Evolutionary conservation across 31 red algal species (phyloP), one percentile per base, ranked within the genome.

Genomic region (Endocladia muricata): DNA sequence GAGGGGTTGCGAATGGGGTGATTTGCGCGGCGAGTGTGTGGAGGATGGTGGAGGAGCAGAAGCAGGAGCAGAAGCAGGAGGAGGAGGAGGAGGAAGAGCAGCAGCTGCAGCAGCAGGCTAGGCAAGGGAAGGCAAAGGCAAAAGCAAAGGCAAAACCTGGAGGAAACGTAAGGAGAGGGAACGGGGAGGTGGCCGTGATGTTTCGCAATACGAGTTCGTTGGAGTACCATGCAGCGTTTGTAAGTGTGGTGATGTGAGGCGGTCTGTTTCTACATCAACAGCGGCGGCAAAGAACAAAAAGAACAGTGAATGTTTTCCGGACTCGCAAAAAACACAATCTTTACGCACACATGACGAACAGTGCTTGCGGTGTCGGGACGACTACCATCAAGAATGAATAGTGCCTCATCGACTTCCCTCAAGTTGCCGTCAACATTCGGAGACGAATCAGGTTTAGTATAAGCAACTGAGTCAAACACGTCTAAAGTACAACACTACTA

Each of bases 121-220:
- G n/a, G n/a, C n/a, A n/a, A 28, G 55, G 55, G 30, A 28, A 28
- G 25, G 55, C 25, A 58, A 5, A 28, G 13, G 61, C 5, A 7
- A 33, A 23, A 33, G 25, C n/a, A 15, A 36, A 19, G 19, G 61
- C 19, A 26, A 32, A 36, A 0, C 5, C 34, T 33, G 33, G 39
- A 6, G 47, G 47, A 58, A 9, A 26, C 13, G 38, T 23, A 71
- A n/a, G 44, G 26, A 25, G 4, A 4, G 43, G 71, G 3, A 28
- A 28, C 0, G 44, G 71, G 43, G 61, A 51, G 41, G 65, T 39
- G 19, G 22, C 44, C 7, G 42, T 82, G 5, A 17, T 82, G 65
- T 70, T 82, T 31, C 78, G 78, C 0, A 82, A 82, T 68, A 65
- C 71, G 37, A 68, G 47, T 37, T 82, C 78, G 1, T 28, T 69